Evolutionary conservation across 2,329 filamentous ascomycete species (phyloP).

Genomic region (Colletotrichum liaoningense): DNA sequence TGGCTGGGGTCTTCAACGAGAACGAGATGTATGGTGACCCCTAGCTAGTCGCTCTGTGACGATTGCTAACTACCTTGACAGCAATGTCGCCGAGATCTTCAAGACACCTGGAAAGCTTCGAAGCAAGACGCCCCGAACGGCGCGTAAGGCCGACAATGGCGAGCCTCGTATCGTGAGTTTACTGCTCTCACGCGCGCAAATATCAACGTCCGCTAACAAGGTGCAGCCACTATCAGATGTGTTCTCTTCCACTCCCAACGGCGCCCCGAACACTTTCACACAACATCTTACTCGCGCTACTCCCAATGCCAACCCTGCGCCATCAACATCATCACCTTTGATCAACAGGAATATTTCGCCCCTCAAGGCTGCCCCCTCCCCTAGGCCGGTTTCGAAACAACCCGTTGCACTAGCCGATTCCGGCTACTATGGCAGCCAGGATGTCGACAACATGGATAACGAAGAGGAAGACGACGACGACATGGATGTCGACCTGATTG

Average conservation of each 20-base stretch:
- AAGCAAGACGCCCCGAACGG: conserved; percentile 82
- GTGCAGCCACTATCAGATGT: conserved; percentile 69
- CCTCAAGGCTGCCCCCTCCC: conserved; percentile 45
- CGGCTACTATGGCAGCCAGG: conserved; percentile 77
- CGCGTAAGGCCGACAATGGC: conserved; percentile 67
- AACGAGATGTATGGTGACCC: conserved; percentile 79
- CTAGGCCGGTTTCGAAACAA: conserved; percentile 46
- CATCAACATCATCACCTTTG: conserved; percentile 49
- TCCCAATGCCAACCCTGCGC: conserved; percentile 69
- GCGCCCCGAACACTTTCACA: conserved; percentile 65
- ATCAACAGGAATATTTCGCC: conserved; percentile 48
- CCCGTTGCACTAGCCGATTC: conserved; percentile 67
- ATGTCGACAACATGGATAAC: conserved; percentile 30
- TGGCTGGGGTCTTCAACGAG: conserved; percentile 91
- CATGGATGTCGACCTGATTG: conserved; percentile 49
- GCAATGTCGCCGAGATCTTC: conserved; percentile 94
- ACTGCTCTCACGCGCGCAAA: conserved; percentile 11
- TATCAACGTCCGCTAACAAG: conserved; percentile 40
- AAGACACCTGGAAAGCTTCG: conserved; percentile 90
- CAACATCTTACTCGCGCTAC: conserved; percentile 61
- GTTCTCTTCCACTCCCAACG: conserved; percentile 66
- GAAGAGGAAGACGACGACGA: conserved; percentile 60
- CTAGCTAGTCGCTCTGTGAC: conserved; percentile 28
- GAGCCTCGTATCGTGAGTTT: conserved; percentile 73
- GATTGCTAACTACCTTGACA: conserved; percentile 49